Evolutionary conservation across 208 protist species (phyloP).

Genomic region (Leishmania turanica): DNA sequence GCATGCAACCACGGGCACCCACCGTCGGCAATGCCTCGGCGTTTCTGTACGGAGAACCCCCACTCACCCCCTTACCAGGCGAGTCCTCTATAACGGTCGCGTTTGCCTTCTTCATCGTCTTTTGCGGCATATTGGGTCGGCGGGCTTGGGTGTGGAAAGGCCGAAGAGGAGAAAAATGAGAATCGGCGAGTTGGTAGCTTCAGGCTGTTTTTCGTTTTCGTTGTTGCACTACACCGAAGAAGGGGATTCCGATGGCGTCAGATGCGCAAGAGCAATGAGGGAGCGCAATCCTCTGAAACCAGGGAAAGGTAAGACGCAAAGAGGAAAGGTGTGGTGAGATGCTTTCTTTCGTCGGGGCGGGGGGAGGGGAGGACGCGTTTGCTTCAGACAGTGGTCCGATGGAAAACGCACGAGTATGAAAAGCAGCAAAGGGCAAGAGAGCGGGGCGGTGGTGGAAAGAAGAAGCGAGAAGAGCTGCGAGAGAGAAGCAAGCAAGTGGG

Average conservation of each 20-base stretch:
- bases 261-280: neutral
- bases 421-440: neutral
- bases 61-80: neutral
- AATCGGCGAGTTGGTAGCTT: neutral
- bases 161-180: neutral
- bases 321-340: neutral
- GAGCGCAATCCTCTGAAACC: neutral
- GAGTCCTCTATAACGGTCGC: slow-evolving; percentile 8
- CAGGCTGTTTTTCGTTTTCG: neutral
- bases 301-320: neutral
- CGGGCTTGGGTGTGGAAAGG: neutral
- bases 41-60: neutral
- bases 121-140: neutral
- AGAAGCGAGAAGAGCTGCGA: neutral
- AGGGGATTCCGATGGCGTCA: neutral
- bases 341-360: neutral
- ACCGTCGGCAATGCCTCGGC: neutral
- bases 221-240: neutral
- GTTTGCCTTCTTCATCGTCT: slow-evolving; percentile 3
- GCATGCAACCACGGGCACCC: neutral
- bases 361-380: neutral
- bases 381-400: neutral
- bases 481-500: neutral
- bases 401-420: slow-evolving; percentile 4
- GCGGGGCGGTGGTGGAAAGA: neutral